These are phyloP conservation scores for Colletotrichum zoysiae DNA, from an alignment of 2,329 filamentous ascomycete species.

Conservation along the genomic window DNA sequence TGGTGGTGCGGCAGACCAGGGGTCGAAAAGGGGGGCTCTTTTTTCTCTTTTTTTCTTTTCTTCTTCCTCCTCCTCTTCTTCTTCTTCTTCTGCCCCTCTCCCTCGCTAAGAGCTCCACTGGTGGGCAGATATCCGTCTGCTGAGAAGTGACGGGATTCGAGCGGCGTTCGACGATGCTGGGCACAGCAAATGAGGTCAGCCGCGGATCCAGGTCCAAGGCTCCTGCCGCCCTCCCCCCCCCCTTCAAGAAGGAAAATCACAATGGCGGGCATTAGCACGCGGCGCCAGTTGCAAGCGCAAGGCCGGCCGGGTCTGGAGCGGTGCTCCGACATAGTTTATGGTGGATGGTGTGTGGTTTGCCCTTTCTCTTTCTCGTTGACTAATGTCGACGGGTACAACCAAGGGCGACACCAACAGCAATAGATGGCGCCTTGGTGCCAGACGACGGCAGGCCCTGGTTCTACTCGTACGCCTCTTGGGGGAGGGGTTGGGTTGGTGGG, in stretches of 20 bases:
- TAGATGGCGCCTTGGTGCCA: conserved; percentile 2
- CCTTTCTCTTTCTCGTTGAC: neutral
- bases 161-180: conserved; percentile 39
- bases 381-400: conserved; percentile 5
- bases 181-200: conserved; percentile 40
- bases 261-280: conserved; percentile 31
- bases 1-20: conserved; percentile 37
- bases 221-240: conserved; percentile 9
- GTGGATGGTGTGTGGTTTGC: conserved; percentile 2
- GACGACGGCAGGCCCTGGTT: neutral
- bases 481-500: neutral
- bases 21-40: conserved; percentile 31
- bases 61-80: too few relatives aligned
- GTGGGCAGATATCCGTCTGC: conserved; percentile 33
- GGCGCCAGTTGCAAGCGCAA: conserved; percentile 23
- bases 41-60: too few relatives aligned
- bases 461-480: neutral
- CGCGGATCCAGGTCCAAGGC: conserved; percentile 33
- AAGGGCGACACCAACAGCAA: conserved; percentile 7
- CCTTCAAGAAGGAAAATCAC: conserved; percentile 9
- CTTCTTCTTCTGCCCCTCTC: neutral
- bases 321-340: conserved; percentile 2
- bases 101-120: conserved; percentile 39
- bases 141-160: conserved; percentile 28
- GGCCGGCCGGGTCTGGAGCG: conserved; percentile 31